A percentile compares a stretch with the other conserved stretches of the same genome.
Conservation (phyloP, 192 early-diverging fungal genomes). For the Polychytrium aggregatum region DNA sequence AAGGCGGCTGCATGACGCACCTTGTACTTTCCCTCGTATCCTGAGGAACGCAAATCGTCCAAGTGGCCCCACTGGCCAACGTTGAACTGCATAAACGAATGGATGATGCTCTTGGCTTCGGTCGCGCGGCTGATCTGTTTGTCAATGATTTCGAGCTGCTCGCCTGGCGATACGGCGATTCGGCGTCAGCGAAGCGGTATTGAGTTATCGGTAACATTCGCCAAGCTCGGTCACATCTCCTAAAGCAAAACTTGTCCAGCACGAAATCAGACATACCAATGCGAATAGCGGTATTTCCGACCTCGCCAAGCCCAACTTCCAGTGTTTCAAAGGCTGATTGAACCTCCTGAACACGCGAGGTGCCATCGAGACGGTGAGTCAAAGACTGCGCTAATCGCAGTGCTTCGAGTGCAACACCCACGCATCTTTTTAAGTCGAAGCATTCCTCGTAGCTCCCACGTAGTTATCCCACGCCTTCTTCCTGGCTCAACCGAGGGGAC, state of each 20-base stretch:
- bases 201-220: no score
- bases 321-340: conserved; percentile 77
- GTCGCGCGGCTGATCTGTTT: conserved; percentile 79
- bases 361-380: background rate
- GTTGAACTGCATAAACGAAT: conserved; percentile 88
- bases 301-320: conserved; percentile 78
- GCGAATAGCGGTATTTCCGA: conserved; percentile 90
- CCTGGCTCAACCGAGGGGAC: no score
- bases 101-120: conserved; percentile 82
- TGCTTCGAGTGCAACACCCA: background rate
- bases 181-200: no score
- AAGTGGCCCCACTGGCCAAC: conserved; percentile 58
- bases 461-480: no score
- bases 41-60: conserved; percentile 60
- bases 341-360: conserved; percentile 52
- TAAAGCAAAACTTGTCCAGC: background rate
- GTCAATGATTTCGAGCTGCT: conserved; percentile 94
- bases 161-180: conserved; percentile 63
- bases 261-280: conserved; percentile 44
- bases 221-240: no score
- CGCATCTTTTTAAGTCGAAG: no score
- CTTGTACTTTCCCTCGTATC: conserved; percentile 76
- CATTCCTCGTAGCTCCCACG: no score
- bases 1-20: no score
- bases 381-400: background rate